Conservation (phyloP, 2,329 filamentous ascomycete species). For the Aspergillus sp. region DNA sequence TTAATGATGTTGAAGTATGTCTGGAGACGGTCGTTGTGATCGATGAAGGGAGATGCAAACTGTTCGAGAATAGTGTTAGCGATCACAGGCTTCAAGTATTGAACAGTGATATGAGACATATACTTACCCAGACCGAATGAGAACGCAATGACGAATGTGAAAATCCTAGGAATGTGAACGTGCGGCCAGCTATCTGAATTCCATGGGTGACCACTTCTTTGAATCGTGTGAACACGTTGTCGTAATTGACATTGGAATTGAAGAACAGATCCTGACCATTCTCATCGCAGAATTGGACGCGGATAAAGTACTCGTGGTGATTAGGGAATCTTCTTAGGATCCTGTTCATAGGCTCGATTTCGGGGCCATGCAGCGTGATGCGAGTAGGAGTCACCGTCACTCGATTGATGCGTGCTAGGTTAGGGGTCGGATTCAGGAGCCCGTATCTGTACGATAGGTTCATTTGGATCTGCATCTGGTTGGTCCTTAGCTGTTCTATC, state of each 20-base stretch:
- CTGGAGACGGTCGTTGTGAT: slow-evolving; percentile 28
- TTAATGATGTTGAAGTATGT: slow-evolving; percentile 44
- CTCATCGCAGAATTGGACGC: slow-evolving; percentile 28
- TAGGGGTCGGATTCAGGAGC: background rate
- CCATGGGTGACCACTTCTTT: slow-evolving; percentile 57
- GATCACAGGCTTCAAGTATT: background rate
- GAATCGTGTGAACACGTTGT: slow-evolving; percentile 52
- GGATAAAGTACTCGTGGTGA: slow-evolving; percentile 25
- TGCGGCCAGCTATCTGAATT: slow-evolving; percentile 63
- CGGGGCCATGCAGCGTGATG: slow-evolving; percentile 57
- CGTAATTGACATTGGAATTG: slow-evolving; percentile 16
- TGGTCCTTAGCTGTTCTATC: slow-evolving; percentile 38
- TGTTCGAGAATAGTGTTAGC: background rate
- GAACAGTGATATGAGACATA: background rate
- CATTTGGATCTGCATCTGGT: slow-evolving; percentile 36
- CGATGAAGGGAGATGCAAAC: slow-evolving; percentile 49
- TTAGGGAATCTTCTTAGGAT: slow-evolving; percentile 25
- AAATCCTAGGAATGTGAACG: slow-evolving; percentile 70
- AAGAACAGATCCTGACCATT: slow-evolving; percentile 24
- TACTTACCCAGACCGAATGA: slow-evolving; percentile 63
- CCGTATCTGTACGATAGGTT: background rate
- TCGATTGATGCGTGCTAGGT: slow-evolving; percentile 48
- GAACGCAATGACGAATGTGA: slow-evolving; percentile 74
- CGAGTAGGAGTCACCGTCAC: slow-evolving; percentile 60
- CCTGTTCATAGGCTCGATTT: slow-evolving; percentile 39